Base-by-base conservation (phyloP, 371 early-diverging fungal genomes). In the Apophysomyces trapeziformis region DNA sequence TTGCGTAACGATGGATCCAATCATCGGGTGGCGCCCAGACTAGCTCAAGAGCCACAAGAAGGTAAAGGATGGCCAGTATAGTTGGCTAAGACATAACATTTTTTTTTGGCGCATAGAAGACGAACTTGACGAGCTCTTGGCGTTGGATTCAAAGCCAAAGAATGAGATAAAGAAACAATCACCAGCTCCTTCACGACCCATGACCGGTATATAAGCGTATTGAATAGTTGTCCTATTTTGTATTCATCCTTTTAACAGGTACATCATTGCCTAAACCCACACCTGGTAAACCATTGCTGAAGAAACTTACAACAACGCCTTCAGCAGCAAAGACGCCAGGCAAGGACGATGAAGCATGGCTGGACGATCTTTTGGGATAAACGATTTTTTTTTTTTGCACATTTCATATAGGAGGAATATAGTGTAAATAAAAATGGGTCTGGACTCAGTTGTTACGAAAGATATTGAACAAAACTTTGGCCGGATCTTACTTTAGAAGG, bases 291-390 rank as follows among this genome's bases (percentile, higher is more conserved):
- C 58, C 43, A 11, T 14, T 36, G n/a, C 41, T 62, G 9, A 47
- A 61, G 38, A 43, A 39, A 11, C 5, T 26, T 44, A 12, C 37
- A 9, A 54, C 18, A 38, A 46, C 56, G 2, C 26, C 65, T 8
- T 14, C 43, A 7, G 7, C 61, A 60, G 67, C 60, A 18, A 35
- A 26, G 32, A 26, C 21, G 9, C 41, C 58, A 9, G 50, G 35
- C 14, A 66, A 68, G 5, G 75, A 76, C 14, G 80, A 79, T 57
- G 78, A 83, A 58, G 80, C 76, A 13, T 83, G 76, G 75, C 45
- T 83, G 32, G 83, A 83, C 65, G 83, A 80, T 35, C 60, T 83
- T 5, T 60, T 83, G 32, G 76, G 70, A 45, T 68, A 64, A 57
- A 37, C 11, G 38, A 61, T 47, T 2, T 26, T 26, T 26, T 26